Evolutionary conservation across 352 stramenopile genomes (phyloP), one percentile per base, ranked within the genome.

Genomic region (Pythium grandisporangium): DNA sequence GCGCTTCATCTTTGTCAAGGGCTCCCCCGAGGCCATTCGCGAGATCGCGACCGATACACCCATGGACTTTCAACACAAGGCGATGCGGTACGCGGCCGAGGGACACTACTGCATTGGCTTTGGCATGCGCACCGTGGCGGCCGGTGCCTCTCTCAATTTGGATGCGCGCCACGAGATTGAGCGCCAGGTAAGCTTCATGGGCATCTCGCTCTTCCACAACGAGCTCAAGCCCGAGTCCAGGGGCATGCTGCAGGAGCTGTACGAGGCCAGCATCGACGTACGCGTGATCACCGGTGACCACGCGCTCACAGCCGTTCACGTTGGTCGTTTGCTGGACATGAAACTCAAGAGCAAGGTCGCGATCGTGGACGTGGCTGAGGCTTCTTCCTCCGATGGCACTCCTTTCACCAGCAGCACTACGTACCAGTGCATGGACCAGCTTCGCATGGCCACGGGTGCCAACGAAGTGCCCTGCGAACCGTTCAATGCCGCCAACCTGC

Each of bases 221-320:
- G 56, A 69, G 24, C 63, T 95, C 42, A 90, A 88, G 48, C 48
- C 67, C 11, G 72, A 95, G 29, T 76, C 68, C 5, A 56, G 60
- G 25, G 58, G 51, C 3, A 76, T 93, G 37, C 68, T 96, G 16
- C 21, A 47, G 14, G 63, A 93, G 48, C 60, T 96, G 6, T 48
- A 69, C 12, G 53, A 52, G 20, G 82, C 75, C 13, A 60, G 66
- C 17, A 74, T 96, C 30, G 55, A 73, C 23, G 58, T 74, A 20
- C 66, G 63, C 8, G 84, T 95, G 46, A 83, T 96, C 36, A 94
- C 84, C 2, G 81, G 78, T 2, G 81, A 94, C 51, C 82, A 82
- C 37, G 64, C 65, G 5, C 29, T 81, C 3, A 81, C 64, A 2
- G 70, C 57, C 1, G 45, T 78, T 23, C 58, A 81, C 30, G 63